phyloP scores from a whole-genome alignment of 2,329 filamentous ascomycete genomes.

The Pleomassaria siparia region DNA sequence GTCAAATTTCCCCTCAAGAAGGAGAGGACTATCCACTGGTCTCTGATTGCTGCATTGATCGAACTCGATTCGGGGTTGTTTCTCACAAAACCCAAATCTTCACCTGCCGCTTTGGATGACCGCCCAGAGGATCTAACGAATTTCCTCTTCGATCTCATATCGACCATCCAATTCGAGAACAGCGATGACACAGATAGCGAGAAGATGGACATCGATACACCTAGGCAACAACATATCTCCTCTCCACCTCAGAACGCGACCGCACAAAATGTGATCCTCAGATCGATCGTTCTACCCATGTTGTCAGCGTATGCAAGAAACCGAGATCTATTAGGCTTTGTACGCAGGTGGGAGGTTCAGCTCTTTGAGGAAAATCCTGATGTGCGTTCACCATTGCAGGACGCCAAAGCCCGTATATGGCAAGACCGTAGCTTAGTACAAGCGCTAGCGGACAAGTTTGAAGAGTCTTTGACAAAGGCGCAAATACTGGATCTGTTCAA shows the following conservation, averaged over 20 bases:
- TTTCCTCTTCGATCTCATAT: constrained; percentile 34
- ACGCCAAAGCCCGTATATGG: constrained; percentile 29
- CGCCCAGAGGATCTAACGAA: constrained; percentile 27
- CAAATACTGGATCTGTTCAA: constrained; percentile 35
- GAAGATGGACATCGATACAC: constrained; percentile 10
- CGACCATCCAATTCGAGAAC: constrained; percentile 18
- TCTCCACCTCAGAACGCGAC: not conserved
- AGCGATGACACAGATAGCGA: constrained; percentile 8
- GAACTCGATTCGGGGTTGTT: constrained; percentile 37
- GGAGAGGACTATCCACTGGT: constrained; percentile 28
- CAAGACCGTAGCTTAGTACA: constrained; percentile 25
- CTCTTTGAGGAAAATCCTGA: constrained; percentile 20
- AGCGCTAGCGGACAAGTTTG: constrained; percentile 27
- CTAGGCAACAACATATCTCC: not conserved
- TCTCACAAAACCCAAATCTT: constrained; percentile 22
- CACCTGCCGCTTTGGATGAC: constrained; percentile 10
- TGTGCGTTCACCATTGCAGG: constrained; percentile 21
- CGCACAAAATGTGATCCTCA: constrained; percentile 2
- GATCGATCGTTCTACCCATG: constrained; percentile 32
- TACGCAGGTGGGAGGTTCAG: constrained; percentile 39
- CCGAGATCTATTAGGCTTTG: constrained; percentile 37
- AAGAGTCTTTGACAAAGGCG: constrained; percentile 34
- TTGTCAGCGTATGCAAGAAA: constrained; percentile 38
- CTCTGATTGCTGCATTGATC: constrained; percentile 36
- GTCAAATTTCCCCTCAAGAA: constrained; percentile 25